Evolutionary conservation across 345 rosid genomes (phyloP).

Genomic region (Gossypium thurberi): DNA sequence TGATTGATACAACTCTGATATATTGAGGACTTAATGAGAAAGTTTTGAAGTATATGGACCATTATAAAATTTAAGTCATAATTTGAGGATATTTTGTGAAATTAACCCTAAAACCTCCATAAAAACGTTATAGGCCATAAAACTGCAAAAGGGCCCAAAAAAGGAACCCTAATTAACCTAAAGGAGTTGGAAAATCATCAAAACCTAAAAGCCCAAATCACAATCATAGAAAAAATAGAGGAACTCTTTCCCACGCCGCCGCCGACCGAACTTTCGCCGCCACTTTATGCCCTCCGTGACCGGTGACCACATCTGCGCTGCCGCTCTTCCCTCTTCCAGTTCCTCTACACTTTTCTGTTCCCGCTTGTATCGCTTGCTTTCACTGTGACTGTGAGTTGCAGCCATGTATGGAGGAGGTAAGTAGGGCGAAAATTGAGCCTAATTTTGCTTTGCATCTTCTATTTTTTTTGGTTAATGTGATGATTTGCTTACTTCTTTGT

Average conservation of each 20-base stretch:
- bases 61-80: too few relatives aligned
- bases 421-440: conserved; percentile 15
- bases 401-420: conserved; percentile 96
- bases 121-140: background rate
- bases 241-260: background rate
- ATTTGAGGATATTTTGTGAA: too few relatives aligned
- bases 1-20: too few relatives aligned
- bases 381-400: conserved; percentile 9
- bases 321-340: background rate
- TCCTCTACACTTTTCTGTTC: background rate
- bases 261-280: background rate
- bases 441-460: background rate
- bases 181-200: background rate
- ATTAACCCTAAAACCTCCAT: background rate
- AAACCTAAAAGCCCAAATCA: conserved; percentile 9
- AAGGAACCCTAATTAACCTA: background rate
- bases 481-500: background rate
- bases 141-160: background rate
- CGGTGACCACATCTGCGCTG: background rate
- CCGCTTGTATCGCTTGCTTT: background rate
- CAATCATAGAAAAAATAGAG: background rate
- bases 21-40: too few relatives aligned
- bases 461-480: background rate
- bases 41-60: too few relatives aligned
- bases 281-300: background rate